These are phyloP conservation scores for Gynochthodes officinalis DNA, from an alignment of 257 asterid species.

Conservation along the genomic window DNA sequence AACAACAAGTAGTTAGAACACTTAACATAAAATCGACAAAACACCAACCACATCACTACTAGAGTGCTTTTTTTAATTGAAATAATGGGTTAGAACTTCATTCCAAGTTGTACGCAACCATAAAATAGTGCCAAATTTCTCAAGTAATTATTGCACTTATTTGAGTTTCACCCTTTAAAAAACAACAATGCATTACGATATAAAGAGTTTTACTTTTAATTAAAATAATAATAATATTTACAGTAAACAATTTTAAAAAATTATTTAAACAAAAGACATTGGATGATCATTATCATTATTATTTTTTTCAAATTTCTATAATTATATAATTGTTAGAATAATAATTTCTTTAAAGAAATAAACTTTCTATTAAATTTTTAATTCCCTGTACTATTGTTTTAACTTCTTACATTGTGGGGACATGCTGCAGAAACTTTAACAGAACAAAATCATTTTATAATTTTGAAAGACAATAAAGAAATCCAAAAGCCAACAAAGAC, in stretches of 20 bases:
- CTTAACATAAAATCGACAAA: neutral
- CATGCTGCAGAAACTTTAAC: constrained; percentile 39
- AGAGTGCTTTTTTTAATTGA: neutral
- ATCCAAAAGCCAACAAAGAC: constrained; percentile 50
- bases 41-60: constrained; percentile 2
- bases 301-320: too few species aligned
- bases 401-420: constrained; percentile 29
- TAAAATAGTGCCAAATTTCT: neutral
- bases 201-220: too few species aligned
- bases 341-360: too few species aligned
- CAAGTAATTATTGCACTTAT: neutral
- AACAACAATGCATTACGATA: too few species aligned
- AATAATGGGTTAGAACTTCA: neutral
- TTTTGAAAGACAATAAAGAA: constrained; percentile 11
- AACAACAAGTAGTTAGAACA: neutral
- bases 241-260: too few species aligned
- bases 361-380: too few species aligned
- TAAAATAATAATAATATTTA: too few species aligned
- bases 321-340: too few species aligned
- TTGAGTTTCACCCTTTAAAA: too few species aligned
- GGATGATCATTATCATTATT: too few species aligned
- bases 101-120: neutral
- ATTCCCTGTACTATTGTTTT: too few species aligned
- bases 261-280: too few species aligned
- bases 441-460: constrained; percentile 35